phyloP scores from a whole-genome alignment of 345 rosid species.

The Crucihimalaya himalaica region DNA sequence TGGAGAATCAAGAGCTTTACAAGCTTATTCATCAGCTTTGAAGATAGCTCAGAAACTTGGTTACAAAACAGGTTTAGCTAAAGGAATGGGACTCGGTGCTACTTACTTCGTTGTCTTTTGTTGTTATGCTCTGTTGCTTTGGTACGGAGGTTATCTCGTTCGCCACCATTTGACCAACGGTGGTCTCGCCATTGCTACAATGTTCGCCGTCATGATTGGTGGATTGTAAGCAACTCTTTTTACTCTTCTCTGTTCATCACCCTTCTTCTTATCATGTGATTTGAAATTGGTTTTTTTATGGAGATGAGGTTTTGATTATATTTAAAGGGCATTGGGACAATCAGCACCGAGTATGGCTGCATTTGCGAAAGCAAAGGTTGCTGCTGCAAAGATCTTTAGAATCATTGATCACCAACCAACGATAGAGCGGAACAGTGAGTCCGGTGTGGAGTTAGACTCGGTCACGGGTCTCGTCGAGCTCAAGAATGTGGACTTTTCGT shows the following conservation, averaged over 20 bases:
- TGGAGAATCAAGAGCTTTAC: constrained; percentile 86
- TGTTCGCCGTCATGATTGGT: constrained; percentile 98
- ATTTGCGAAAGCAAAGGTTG: constrained; percentile 89
- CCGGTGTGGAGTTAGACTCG: constrained; percentile 65
- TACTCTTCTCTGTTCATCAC: constrained; percentile 7
- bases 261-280: background rate
- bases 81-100: constrained; percentile 95
- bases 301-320: background rate
- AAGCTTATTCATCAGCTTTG: constrained; percentile 79
- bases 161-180: constrained; percentile 92
- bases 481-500: constrained; percentile 78
- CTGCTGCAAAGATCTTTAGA: constrained; percentile 86
- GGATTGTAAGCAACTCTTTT: constrained; percentile 69
- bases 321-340: constrained; percentile 80
- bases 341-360: constrained; percentile 95
- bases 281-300: background rate
- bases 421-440: constrained; percentile 63
- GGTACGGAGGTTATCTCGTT: constrained; percentile 95
- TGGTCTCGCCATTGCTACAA: constrained; percentile 92
- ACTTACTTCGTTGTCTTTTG: constrained; percentile 96
- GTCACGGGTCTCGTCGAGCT: constrained; percentile 82
- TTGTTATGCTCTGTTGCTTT: constrained; percentile 87
- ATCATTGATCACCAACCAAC: constrained; percentile 83
- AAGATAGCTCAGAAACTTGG: constrained; percentile 77
- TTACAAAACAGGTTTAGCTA: constrained; percentile 80